Conservation (phyloP, 352 stramenopile species). For the Globisporangium rhizosaccharum region DNA sequence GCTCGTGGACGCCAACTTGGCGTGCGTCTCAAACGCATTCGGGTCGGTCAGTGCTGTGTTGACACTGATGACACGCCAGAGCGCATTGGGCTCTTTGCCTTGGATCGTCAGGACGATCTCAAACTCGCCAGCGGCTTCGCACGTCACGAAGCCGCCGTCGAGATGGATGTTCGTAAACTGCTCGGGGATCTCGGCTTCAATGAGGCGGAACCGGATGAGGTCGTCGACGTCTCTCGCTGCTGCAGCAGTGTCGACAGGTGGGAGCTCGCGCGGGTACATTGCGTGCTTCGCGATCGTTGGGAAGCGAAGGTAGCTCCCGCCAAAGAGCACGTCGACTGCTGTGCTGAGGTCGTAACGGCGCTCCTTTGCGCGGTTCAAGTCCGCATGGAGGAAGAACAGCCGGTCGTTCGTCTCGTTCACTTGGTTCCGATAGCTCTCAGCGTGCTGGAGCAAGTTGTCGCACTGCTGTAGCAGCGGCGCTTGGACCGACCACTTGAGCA, state of each 20-base stretch:
- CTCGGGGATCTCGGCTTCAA: constrained; percentile 72
- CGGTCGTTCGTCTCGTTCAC: constrained; percentile 81
- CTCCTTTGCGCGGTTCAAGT: constrained; percentile 78
- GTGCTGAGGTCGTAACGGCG: constrained; percentile 78
- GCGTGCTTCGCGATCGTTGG: constrained; percentile 69
- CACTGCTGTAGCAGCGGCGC: constrained; percentile 73
- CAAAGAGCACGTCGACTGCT: constrained; percentile 75
- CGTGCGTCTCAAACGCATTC: constrained; percentile 46
- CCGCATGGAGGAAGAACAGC: constrained; percentile 81
- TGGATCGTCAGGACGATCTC: constrained; percentile 83
- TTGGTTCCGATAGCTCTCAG: constrained; percentile 64
- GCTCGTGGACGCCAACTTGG: constrained; percentile 53
- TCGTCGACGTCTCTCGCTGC: constrained; percentile 65
- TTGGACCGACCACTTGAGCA: constrained; percentile 86
- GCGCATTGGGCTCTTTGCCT: constrained; percentile 64
- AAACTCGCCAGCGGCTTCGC: constrained; percentile 70
- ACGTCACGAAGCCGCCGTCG: constrained; percentile 74
- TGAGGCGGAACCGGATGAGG: constrained; percentile 77
- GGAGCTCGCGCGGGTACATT: constrained; percentile 64
- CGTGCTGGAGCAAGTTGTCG: constrained; percentile 49
- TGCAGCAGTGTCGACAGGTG: constrained; percentile 48
- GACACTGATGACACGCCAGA: constrained; percentile 78
- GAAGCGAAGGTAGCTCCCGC: constrained; percentile 68
- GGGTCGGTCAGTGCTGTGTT: constrained; percentile 69
- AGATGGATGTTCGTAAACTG: constrained; percentile 78